These are phyloP conservation scores for Aureobasidium zeae DNA, from an alignment of 2,329 filamentous ascomycete species.

Conservation along the genomic window DNA sequence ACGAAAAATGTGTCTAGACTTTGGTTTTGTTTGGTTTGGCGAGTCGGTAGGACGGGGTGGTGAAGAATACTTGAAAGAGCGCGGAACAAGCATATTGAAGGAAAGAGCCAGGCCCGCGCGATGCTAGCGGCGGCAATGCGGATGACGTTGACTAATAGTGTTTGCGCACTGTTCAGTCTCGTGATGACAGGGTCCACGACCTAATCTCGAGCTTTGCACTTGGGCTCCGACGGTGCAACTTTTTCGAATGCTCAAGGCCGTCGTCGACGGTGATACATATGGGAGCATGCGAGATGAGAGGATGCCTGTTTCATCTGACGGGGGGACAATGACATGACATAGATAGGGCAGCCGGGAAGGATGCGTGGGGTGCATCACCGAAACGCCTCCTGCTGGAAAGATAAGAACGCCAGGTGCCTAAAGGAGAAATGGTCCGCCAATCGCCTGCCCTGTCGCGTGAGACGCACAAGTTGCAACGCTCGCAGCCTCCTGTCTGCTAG, in stretches of 20 bases:
- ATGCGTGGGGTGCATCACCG: constrained; percentile 9
- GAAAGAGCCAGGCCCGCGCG: constrained; percentile 1
- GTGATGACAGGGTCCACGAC: constrained; percentile 3
- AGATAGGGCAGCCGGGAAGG: constrained; percentile 6
- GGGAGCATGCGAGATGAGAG: constrained; percentile 9
- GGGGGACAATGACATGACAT: constrained; percentile 4
- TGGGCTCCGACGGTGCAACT: not conserved
- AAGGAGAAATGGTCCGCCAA: constrained; percentile 1
- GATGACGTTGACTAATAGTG: constrained; percentile 12
- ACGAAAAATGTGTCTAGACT: not conserved
- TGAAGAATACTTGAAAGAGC: constrained; percentile 36
- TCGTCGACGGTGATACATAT: no score
- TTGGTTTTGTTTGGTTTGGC: constrained; percentile 2
- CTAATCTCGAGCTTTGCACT: constrained; percentile 6
- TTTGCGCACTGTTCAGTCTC: constrained; percentile 7
- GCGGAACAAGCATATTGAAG: constrained; percentile 36
- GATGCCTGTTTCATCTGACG: constrained; percentile 7
- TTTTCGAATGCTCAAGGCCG: no score
- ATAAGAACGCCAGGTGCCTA: constrained; percentile 11
- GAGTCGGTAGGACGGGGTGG: constrained; percentile 23
- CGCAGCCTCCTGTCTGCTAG: constrained; percentile 1
- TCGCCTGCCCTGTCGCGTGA: constrained; percentile 5
- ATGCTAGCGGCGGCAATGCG: constrained; percentile 14
- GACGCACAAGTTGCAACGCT: not conserved
- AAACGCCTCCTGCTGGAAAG: constrained; percentile 4